These are phyloP conservation scores for Phlegmacium glaucopus DNA, from an alignment of 768 basidiomycete genomes.

Conservation along the genomic window DNA sequence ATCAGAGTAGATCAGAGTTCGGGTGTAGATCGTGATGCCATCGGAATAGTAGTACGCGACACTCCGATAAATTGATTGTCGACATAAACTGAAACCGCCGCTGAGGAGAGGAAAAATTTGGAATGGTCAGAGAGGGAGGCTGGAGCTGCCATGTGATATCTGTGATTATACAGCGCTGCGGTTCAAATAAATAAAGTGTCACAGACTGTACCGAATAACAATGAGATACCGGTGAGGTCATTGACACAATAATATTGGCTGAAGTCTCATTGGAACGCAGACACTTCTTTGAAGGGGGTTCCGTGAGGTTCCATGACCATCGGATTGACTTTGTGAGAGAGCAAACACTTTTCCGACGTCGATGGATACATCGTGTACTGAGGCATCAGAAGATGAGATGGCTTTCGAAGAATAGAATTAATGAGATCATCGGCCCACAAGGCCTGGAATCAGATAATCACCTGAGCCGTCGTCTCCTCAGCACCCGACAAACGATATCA, in stretches of 20 bases:
- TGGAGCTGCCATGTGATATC: no score
- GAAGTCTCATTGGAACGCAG: no score
- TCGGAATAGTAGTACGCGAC: constrained; percentile 5
- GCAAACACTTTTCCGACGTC: no score
- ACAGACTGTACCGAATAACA: not conserved
- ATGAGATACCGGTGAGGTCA: not conserved
- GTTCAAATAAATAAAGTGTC: not conserved
- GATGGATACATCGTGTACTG: no score
- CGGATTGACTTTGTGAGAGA: not conserved
- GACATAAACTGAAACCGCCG: not conserved
- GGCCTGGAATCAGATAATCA: no score
- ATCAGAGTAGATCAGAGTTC: constrained; percentile 2
- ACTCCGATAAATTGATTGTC: not conserved
- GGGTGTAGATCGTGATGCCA: constrained; percentile 4
- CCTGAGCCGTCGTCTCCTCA: no score
- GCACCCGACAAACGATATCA: no score
- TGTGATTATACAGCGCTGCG: not conserved
- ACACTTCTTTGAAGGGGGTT: no score
- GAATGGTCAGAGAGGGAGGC: not conserved
- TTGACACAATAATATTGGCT: not conserved
- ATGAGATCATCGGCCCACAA: no score
- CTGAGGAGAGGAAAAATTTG: no score
- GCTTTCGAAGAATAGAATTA: no score
- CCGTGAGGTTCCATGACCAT: not conserved
- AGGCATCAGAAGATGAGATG: no score